These are phyloP conservation scores for Ganoderma lingzhi DNA, from an alignment of 1,284 basidiomycete genomes.

Conservation along the genomic window DNA sequence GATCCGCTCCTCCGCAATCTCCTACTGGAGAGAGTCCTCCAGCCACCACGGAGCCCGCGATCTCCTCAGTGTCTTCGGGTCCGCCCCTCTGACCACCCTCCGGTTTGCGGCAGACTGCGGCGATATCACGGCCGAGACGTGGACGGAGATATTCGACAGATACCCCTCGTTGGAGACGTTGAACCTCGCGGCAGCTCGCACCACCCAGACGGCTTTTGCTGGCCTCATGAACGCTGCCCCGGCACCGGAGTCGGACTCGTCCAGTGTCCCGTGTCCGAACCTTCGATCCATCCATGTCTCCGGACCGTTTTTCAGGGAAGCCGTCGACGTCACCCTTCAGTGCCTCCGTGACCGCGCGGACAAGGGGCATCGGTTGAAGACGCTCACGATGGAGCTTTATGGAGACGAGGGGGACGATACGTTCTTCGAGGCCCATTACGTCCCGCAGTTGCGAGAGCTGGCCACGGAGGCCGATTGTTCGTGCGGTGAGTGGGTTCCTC, in stretches of 20 bases:
- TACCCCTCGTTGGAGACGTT: constrained; percentile 1
- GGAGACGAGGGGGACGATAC: neutral
- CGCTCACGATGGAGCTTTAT: neutral
- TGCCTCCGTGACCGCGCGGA: neutral
- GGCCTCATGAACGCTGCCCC: neutral
- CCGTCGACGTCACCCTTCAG: neutral
- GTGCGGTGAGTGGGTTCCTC: neutral
- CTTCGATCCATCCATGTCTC: neutral
- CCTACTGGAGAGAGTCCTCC: neutral
- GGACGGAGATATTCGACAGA: neutral
- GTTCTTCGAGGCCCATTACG: neutral
- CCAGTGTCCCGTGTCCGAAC: neutral
- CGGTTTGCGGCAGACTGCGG: neutral
- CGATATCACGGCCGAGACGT: neutral
- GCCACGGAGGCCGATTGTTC: neutral
- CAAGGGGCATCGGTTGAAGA: neutral
- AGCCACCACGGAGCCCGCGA: neutral
- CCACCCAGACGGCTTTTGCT: neutral
- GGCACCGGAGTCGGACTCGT: neutral
- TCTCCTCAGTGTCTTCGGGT: neutral
- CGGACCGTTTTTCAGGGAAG: neutral
- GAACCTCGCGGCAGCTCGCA: neutral
- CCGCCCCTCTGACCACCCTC: neutral
- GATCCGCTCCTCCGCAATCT: neutral
- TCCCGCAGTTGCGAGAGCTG: neutral